A percentile compares a stretch with the other conserved stretches of the same genome.
These are phyloP conservation scores for Fagopyrum homotropicum DNA, from an alignment of 148 eudicot genomes.

Conservation along the genomic window DNA sequence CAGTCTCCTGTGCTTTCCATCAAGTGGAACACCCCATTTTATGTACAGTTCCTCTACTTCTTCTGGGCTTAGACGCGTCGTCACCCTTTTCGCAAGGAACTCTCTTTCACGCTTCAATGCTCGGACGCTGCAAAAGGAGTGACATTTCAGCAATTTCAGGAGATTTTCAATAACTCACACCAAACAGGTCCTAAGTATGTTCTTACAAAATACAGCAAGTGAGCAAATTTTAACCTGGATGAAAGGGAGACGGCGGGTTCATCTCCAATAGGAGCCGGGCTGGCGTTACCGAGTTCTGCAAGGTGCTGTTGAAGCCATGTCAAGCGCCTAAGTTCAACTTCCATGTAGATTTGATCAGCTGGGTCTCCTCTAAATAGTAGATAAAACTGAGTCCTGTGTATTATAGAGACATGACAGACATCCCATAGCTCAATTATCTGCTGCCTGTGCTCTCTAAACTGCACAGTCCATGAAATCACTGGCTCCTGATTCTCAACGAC, in stretches of 20 bases:
- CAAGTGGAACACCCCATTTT: conserved; percentile 78
- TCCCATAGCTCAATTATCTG: conserved; percentile 65
- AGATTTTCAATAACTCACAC: background rate
- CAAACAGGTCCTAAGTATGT: background rate
- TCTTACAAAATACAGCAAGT: background rate
- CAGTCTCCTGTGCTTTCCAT: conserved; percentile 72
- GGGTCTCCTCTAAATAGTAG: conserved; percentile 54
- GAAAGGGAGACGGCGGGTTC: conserved; percentile 53
- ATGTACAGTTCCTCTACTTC: conserved; percentile 68
- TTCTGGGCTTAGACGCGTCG: conserved; percentile 44
- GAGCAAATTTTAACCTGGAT: conserved; percentile 33
- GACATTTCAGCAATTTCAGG: background rate
- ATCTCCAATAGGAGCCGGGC: conserved; percentile 48
- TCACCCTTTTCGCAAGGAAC: conserved; percentile 74
- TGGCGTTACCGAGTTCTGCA: conserved; percentile 51
- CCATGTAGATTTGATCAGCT: conserved; percentile 63
- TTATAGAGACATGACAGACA: conserved; percentile 51
- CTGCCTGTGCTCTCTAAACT: conserved; percentile 54
- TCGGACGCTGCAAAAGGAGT: conserved; percentile 40
- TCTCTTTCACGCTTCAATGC: conserved; percentile 82
- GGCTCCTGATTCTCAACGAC: conserved; percentile 25
- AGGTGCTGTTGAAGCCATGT: conserved; percentile 57
- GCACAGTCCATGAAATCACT: conserved; percentile 39
- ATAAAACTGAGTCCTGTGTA: conserved; percentile 69
- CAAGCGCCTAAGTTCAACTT: conserved; percentile 59